Evolutionary conservation across 495 filamentous ascomycete species (phyloP).

Genomic region (Cetradonia linearis): DNA sequence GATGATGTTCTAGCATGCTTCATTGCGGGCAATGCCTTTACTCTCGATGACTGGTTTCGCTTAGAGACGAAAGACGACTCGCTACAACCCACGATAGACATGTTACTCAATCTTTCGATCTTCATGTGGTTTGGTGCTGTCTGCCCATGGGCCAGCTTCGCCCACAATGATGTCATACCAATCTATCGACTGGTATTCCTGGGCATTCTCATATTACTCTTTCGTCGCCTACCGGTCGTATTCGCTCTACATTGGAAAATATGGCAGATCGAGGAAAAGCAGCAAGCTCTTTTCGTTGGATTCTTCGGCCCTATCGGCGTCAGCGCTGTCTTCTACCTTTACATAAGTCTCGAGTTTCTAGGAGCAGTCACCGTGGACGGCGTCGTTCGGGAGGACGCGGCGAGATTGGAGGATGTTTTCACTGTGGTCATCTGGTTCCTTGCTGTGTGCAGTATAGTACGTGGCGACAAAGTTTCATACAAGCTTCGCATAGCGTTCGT

Average conservation of each 20-base stretch:
- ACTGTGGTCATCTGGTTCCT: conserved; percentile 78
- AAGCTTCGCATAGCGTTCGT: not conserved
- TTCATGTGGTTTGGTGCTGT: conserved; percentile 91
- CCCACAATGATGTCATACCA: conserved; percentile 58
- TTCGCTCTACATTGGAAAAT: conserved; percentile 65
- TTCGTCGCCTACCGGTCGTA: conserved; percentile 71
- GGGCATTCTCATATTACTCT: conserved; percentile 68
- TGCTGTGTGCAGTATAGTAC: conserved; percentile 74
- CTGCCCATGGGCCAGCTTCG: conserved; percentile 69
- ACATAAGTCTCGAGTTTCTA: conserved; percentile 62
- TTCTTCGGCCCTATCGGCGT: conserved; percentile 97
- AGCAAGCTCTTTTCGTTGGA: conserved; percentile 73
- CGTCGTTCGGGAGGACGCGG: conserved; percentile 54
- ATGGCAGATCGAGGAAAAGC: conserved; percentile 63
- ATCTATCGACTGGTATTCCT: conserved; percentile 68
- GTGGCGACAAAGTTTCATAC: conserved; percentile 27
- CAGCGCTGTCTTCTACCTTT: conserved; percentile 82
- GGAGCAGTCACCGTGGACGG: conserved; percentile 45
- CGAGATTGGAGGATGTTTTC: conserved; percentile 50
- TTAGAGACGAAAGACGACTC: conserved; percentile 75
- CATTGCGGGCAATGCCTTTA: conserved; percentile 84
- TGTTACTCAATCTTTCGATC: conserved; percentile 72
- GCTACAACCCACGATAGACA: conserved; percentile 85
- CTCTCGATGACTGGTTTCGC: conserved; percentile 90
- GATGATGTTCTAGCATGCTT: conserved; percentile 93